Conservation (phyloP, 257 asterid genomes). For the Leonotis leonurus region DNA sequence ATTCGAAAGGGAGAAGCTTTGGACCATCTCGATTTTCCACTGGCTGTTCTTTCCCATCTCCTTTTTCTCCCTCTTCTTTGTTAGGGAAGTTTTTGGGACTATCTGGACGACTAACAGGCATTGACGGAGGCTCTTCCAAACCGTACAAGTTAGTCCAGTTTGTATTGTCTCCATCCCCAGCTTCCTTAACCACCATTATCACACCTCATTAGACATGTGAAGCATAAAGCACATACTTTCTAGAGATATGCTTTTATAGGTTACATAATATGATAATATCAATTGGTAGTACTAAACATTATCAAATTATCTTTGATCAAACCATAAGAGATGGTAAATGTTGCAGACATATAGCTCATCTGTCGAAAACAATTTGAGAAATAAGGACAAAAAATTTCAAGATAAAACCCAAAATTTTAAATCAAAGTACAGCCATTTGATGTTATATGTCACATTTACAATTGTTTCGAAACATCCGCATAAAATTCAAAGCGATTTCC, state of each 20-base stretch:
- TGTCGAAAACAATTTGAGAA: background rate
- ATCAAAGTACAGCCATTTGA: too few relatives aligned
- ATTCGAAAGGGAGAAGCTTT: constrained; percentile 89
- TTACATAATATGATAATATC: too few relatives aligned
- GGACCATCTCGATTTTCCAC: constrained; percentile 73
- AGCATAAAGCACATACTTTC: background rate
- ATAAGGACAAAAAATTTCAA: background rate
- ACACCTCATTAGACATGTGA: constrained; percentile 2
- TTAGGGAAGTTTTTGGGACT: constrained; percentile 42
- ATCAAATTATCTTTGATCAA: background rate
- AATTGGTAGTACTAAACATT: background rate
- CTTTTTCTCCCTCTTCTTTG: constrained; percentile 42
- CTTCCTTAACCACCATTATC: constrained; percentile 49
- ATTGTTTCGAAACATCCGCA: too few relatives aligned
- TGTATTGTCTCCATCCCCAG: constrained; percentile 63
- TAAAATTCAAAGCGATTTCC: too few relatives aligned
- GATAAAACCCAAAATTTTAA: background rate
- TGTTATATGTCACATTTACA: too few relatives aligned
- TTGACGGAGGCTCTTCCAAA: constrained; percentile 56
- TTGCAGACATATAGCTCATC: background rate
- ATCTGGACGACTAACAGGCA: constrained; percentile 39
- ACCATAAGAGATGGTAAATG: background rate
- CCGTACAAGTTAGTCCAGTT: constrained; percentile 83
- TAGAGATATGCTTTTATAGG: too few relatives aligned
- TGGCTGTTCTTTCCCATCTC: constrained; percentile 49